Evolutionary conservation across 1,284 basidiomycete species (phyloP).

Genomic region (Entoloma clypeatum): DNA sequence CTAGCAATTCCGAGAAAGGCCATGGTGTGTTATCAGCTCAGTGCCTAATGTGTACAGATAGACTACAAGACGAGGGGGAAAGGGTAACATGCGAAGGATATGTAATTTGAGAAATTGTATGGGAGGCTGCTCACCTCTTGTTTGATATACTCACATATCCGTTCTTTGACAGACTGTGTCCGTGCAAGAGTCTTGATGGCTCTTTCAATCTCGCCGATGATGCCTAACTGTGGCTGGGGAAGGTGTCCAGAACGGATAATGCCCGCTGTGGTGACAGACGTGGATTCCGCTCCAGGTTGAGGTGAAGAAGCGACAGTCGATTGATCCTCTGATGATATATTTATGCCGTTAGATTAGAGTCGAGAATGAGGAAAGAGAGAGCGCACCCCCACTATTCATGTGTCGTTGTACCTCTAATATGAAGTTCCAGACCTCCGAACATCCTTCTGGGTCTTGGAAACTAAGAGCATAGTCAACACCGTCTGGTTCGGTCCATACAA

Average conservation of each 20-base stretch:
- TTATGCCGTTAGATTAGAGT: conserved; percentile 5
- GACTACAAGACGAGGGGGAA: conserved; percentile 14
- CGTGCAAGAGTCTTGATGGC: conserved; percentile 70
- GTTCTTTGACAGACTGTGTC: conserved; percentile 68
- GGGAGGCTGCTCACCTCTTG: conserved; percentile 50
- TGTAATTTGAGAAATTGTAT: conserved; percentile 9
- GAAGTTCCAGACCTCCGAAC: conserved; percentile 96
- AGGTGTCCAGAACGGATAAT: conserved; percentile 70
- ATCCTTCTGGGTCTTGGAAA: conserved; percentile 96
- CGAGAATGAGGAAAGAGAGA: conserved; percentile 14
- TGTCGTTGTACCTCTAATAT: conserved; percentile 92
- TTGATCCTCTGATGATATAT: conserved; percentile 40
- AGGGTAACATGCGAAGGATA: conserved; percentile 20
- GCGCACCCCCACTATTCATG: conserved; percentile 60
- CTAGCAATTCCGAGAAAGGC: conserved; percentile 36
- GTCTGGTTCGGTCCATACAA: conserved; percentile 98
- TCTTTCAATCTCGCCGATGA: conserved; percentile 72
- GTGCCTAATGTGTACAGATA: conserved; percentile 20
- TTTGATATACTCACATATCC: conserved; percentile 80
- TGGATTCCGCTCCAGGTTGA: conserved; percentile 47
- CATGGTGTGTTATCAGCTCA: conserved; percentile 26
- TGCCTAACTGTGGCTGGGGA: conserved; percentile 66
- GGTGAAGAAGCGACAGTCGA: conserved; percentile 55
- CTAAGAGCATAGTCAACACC: conserved; percentile 95
- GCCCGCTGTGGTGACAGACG: conserved; percentile 53